These are phyloP conservation scores for Allantophomopsis lycopodina DNA, from an alignment of 2,329 filamentous ascomycete genomes.

Conservation along the genomic window DNA sequence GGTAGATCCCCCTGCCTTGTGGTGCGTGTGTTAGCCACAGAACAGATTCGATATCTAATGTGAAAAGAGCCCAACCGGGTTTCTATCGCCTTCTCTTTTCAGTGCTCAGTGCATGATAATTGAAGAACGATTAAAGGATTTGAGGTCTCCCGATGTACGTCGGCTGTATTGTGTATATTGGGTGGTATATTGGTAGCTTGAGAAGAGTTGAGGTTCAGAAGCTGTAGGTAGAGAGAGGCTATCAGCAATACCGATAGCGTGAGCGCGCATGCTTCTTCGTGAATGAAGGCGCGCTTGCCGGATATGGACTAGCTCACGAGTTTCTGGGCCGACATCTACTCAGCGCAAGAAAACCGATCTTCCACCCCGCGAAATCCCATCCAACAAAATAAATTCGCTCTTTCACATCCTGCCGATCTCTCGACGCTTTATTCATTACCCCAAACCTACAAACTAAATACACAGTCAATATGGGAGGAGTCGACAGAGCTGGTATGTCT, in stretches of 20 bases:
- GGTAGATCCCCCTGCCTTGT: conserved; percentile 18
- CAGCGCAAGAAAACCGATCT: not conserved
- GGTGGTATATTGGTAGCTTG: not conserved
- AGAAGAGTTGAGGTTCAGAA: too few species aligned
- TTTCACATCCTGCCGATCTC: too few species aligned
- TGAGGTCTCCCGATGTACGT: too few species aligned
- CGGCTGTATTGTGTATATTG: not conserved
- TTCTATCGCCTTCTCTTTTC: conserved; percentile 18
- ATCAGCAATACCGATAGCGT: too few species aligned
- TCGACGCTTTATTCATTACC: not conserved
- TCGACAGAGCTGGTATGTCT: conserved; percentile 47
- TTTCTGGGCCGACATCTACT: not conserved
- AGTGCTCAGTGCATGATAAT: conserved; percentile 16
- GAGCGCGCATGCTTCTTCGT: too few species aligned
- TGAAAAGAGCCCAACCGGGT: conserved; percentile 23
- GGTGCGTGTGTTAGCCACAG: conserved; percentile 21
- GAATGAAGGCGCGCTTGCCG: too few species aligned
- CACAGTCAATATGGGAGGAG: conserved; percentile 43
- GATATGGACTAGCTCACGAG: too few species aligned
- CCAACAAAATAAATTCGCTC: not conserved
- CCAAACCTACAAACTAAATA: not conserved
- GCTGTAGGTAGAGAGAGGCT: too few species aligned
- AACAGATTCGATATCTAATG: conserved; percentile 17
- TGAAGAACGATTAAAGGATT: too few species aligned
- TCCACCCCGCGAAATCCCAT: too few species aligned